These are phyloP conservation scores for Penicillium salamii DNA, from an alignment of 495 filamentous ascomycete species.

Conservation along the genomic window DNA sequence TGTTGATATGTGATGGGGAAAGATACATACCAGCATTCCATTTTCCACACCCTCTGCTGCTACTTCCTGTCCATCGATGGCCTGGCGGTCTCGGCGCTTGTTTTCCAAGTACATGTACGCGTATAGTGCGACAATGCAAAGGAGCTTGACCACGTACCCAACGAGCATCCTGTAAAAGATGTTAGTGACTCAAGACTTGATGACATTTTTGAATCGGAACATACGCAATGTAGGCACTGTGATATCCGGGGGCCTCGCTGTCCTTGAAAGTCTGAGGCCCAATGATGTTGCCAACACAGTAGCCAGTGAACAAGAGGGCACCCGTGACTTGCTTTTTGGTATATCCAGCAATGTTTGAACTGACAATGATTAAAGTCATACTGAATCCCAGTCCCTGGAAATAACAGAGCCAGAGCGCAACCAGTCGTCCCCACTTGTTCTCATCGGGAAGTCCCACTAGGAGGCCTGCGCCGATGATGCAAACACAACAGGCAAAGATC, in stretches of 20 bases:
- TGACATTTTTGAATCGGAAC: background rate
- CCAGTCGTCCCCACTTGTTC: slow-evolving; percentile 53
- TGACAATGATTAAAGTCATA: slow-evolving; percentile 45
- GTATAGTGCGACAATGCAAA: slow-evolving; percentile 45
- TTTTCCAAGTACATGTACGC: slow-evolving; percentile 54
- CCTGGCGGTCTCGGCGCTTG: slow-evolving; percentile 49
- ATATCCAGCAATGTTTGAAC: slow-evolving; percentile 52
- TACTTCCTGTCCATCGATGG: slow-evolving; percentile 28
- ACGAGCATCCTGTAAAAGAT: slow-evolving; percentile 40
- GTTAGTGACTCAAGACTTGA: background rate
- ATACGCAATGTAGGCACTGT: slow-evolving; percentile 53
- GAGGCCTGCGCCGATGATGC: slow-evolving; percentile 55
- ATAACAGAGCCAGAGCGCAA: slow-evolving; percentile 54
- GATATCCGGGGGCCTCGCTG: slow-evolving; percentile 51
- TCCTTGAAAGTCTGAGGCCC: slow-evolving; percentile 53
- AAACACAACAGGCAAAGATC: slow-evolving; percentile 47
- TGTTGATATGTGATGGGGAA: background rate
- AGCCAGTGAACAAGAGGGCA: slow-evolving; percentile 45
- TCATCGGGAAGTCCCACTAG: slow-evolving; percentile 48
- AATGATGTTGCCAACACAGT: slow-evolving; percentile 43
- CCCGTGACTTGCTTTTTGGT: slow-evolving; percentile 56
- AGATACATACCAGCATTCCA: slow-evolving; percentile 43
- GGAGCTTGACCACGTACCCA: slow-evolving; percentile 50
- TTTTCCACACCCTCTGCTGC: slow-evolving; percentile 49
- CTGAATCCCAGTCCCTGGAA: slow-evolving; percentile 47